Base-by-base conservation (phyloP, 768 basidiomycete genomes). In the Leccinum disarticulatum region DNA sequence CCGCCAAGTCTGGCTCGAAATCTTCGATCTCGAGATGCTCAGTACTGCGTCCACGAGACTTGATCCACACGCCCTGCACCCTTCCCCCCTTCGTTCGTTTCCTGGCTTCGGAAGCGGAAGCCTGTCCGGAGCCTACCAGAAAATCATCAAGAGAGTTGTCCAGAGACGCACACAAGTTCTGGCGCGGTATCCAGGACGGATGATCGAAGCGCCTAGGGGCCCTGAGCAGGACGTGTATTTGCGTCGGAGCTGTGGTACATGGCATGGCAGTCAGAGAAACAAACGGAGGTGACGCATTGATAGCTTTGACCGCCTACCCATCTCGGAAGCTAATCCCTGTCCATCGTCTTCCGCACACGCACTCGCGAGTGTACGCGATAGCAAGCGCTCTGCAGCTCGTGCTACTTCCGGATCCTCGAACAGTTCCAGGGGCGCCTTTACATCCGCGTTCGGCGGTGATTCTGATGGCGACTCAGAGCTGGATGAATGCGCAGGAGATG, bases 191-290 rank as follows among this genome's bases (percentile, higher is more conserved):
- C 81, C 81, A 82, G 7, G 74, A 71, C 3, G 81, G 77, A 56
- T 82, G 81, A 8, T 65, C 61, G 64, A 82, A 82, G 14, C 80
- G 72, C 6, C 81, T 72, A 1, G 81, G 81, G 0, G 81, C 81
- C 49, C 78, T 78, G 22, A 82, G 73, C 11, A 80, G 68, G 50
- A 83, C 64, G 30, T 83, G 80, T 0, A 74, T 80, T 46, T 81
- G 80, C 0, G 81, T 82, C 8, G 81, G 76, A 9, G 76, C 81
- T 82, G 41, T 43, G n/a, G 10, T 10, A 11, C 17, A 17, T 41
- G 25, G 10, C 15, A 15, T 38, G 22, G 15, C 10, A n/a, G 22
- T 66, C 4, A 69, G 52, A 28, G 13, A 52, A 13, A 43, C n/a
- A 13, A 19, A 10, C 8, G 3, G 38, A 8, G 46, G 14, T 13